Evolutionary conservation across 768 basidiomycete species (phyloP), one percentile per base, ranked within the genome.

Genomic region (Tylopilus balloui): DNA sequence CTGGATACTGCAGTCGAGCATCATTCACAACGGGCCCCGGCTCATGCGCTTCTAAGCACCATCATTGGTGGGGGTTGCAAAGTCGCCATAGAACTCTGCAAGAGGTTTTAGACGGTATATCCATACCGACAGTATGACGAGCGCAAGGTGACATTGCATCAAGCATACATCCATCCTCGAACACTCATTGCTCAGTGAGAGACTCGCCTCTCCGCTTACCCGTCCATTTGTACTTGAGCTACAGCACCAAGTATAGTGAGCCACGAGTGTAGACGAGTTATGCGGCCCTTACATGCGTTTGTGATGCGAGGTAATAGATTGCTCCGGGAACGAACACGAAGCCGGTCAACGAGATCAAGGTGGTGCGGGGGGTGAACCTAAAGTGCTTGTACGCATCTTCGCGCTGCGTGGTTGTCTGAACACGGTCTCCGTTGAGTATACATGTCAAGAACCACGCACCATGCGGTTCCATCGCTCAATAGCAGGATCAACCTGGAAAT

Each of bases 1-100:
- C 74, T 97, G 48, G 88, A 96, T 58, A 88, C 84, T 27, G 94
- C 94, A 3, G 86, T 98, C 7, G 83, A 84, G 48, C 78, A 96
- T 59, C 77, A 87, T 62, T 85, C 91, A 21, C 94, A 96, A 66
- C 78, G 84, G 43, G 92, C 92, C 19, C 92, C 94, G 2, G 92
- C 86, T 35, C 92, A 98, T 67, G 90, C 92, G 1, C 71, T 98
- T 36, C 70, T 98, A 48, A 93, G 90, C 58, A 86, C 89, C 8
- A 70, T 92, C 21, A 77, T 98, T 11, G 92, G 88, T 3, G 77
- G 73, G 4, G 92, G 92, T 2, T 98, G 94, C 69, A 89, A 86
- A 68, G 73, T 84, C 20, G 94, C 94, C 12, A 95, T 98, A 70
- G 84, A 87, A 66, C 65, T 94, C 44, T 93, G 90, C 73, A 93